Evolutionary conservation across 192 early-diverging fungal species (phyloP), one percentile per base, ranked within the genome.

Genomic region (Coemansia nantahalensis): DNA sequence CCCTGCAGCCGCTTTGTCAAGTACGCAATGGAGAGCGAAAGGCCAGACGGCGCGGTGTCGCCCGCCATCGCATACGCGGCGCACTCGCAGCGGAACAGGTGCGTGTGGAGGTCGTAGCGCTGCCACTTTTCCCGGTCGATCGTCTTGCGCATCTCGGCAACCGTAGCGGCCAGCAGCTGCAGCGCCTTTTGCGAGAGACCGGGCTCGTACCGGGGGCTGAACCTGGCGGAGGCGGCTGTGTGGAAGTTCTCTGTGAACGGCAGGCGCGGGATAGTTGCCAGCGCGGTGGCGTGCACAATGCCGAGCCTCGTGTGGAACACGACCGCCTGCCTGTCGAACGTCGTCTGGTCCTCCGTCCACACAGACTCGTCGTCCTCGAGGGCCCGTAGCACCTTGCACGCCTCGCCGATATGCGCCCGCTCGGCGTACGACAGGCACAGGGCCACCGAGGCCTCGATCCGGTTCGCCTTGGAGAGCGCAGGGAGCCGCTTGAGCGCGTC

Each of bases 221-320:
- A 40, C 19, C 48, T 39, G 2, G 47, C 22, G 8, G 72, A 76
- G 17, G 60, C 65, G 15, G 38, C 22, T 11, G 72, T 56, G 36
- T 76, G 72, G 21, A 64, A 45, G 35, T 54, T 45, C n/a, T 68
- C 43, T 4, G 65, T 64, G 31, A 68, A 64, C 15, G 72, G 60
- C 26, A 42, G 34, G 8, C 72, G 72, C 8, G 65, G 72, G 4
- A 54, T 39, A 26, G 61, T 36, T n/a, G 60, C 45, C 18, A 62
- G 38, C 36, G 56, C 44, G 14, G 49, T 46, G 13, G 65, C 61
- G 15, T 48, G 37, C 9, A 56, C 35, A 17, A 64, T 45, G 30
- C 46, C 44, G 37, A 76, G 35, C 9, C 38, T 51, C 2, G 41
- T 16, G 6, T 55, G 48, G 10, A 35, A 13, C 7, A 45, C 17